Evolutionary conservation across 257 asterid species (phyloP).

Genomic region (Penstemon eatonii): DNA sequence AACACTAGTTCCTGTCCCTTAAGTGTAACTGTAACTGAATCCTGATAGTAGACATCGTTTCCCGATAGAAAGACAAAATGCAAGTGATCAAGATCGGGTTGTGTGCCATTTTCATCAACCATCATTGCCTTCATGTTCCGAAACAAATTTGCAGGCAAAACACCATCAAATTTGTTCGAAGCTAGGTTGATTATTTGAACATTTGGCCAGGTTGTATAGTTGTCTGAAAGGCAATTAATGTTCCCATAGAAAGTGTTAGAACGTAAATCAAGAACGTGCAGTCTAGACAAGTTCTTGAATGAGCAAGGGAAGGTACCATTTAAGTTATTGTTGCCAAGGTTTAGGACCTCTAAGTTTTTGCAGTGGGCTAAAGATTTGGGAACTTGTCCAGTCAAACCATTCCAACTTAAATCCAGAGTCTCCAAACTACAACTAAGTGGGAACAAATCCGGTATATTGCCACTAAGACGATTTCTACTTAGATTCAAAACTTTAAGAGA

Average conservation of each 20-base stretch:
- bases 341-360: conserved; percentile 38
- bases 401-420: conserved; percentile 51
- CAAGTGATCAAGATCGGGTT: conserved; percentile 25
- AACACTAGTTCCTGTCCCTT: conserved; percentile 43
- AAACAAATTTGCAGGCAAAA: conserved; percentile 30
- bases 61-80: not conserved
- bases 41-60: conserved; percentile 35
- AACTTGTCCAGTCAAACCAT: conserved; percentile 37
- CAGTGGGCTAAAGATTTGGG: conserved; percentile 52
- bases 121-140: conserved; percentile 32
- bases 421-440: conserved; percentile 35
- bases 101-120: conserved; percentile 2
- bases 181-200: conserved; percentile 45
- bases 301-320: conserved; percentile 49
- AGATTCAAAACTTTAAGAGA: conserved; percentile 39
- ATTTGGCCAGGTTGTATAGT: conserved; percentile 20
- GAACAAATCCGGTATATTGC: conserved; percentile 39
- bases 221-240: conserved; percentile 28
- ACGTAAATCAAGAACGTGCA: conserved; percentile 35
- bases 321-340: conserved; percentile 43
- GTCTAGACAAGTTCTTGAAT: conserved; percentile 29
- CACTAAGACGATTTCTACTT: conserved; percentile 46
- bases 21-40: conserved; percentile 39
- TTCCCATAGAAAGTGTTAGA: conserved; percentile 43
- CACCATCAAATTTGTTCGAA: conserved; percentile 38